These are phyloP conservation scores for Cyberlindnera sargentensis DNA, from an alignment of 805 yeast species.

Conservation along the genomic window DNA sequence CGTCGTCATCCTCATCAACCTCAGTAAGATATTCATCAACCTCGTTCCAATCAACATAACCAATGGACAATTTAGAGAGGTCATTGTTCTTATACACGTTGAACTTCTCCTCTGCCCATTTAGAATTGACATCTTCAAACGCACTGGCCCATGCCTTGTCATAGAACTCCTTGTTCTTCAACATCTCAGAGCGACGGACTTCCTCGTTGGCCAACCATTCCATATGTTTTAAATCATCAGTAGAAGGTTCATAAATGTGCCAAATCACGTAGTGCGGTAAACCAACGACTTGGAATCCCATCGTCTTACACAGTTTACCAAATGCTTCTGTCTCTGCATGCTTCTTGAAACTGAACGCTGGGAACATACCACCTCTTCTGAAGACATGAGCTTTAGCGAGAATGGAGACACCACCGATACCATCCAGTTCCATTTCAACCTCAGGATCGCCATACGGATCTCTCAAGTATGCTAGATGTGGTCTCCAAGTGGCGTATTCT, in stretches of 20 bases:
- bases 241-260: constrained; percentile 95
- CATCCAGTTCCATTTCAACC: constrained; percentile 89
- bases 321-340: constrained; percentile 99
- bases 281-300: constrained; percentile 85
- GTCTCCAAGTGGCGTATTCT: constrained; percentile 97
- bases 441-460: constrained; percentile 95
- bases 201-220: constrained; percentile 87
- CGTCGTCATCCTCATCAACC: constrained; percentile 15
- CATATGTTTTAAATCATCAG: constrained; percentile 83
- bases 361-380: constrained; percentile 86
- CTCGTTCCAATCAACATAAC: constrained; percentile 66
- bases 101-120: constrained; percentile 68
- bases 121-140: constrained; percentile 64
- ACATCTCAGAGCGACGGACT: constrained; percentile 53
- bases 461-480: constrained; percentile 89
- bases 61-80: constrained; percentile 38
- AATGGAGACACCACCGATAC: constrained; percentile 96
- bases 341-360: constrained; percentile 91
- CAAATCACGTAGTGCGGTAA: constrained; percentile 93
- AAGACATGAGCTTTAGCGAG: constrained; percentile 82
- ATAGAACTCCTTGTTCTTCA: constrained; percentile 56
- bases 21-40: constrained; percentile 34
- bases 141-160: constrained; percentile 71
- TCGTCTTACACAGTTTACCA: constrained; percentile 78
- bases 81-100: constrained; percentile 75